These are phyloP conservation scores for Carex sylvatica DNA, from an alignment of 202 grass and related monocot genomes.

Conservation along the genomic window DNA sequence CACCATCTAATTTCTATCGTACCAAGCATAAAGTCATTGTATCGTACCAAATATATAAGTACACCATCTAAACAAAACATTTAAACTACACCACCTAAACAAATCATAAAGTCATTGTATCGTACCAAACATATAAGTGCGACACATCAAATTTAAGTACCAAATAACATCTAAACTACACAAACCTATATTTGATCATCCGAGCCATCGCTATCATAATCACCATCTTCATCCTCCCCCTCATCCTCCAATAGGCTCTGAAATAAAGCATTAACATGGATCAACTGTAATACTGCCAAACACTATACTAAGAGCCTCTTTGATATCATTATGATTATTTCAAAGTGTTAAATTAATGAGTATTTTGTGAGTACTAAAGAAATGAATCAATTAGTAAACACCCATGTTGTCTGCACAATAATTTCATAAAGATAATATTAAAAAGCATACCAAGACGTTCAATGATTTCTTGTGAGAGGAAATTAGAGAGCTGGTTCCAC, in stretches of 20 bases:
- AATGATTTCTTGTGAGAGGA: slow-evolving; percentile 52
- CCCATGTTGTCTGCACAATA: neutral
- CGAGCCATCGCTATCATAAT: too few relatives aligned
- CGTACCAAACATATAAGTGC: too few relatives aligned
- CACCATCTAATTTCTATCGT: too few relatives aligned
- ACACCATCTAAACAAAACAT: too few relatives aligned
- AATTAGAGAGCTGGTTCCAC: slow-evolving; percentile 75
- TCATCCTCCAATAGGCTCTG: slow-evolving; percentile 68
- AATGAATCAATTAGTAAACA: neutral
- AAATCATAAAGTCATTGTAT: too few relatives aligned
- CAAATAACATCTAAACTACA: too few relatives aligned
- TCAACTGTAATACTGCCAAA: neutral
- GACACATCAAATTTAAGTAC: too few relatives aligned
- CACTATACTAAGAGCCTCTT: neutral
- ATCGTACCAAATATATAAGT: too few relatives aligned
- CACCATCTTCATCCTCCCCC: too few relatives aligned
- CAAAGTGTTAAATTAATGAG: neutral
- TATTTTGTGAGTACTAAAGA: neutral
- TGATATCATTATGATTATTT: neutral
- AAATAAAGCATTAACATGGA: slow-evolving; percentile 1
- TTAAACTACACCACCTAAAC: too few relatives aligned
- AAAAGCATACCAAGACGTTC: slow-evolving; percentile 55
- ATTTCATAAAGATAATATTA: neutral
- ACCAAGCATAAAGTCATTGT: too few relatives aligned
- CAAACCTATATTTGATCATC: too few relatives aligned